Base-by-base conservation (phyloP, 345 rosid species). In the Rhodamnia rubescens region DNA sequence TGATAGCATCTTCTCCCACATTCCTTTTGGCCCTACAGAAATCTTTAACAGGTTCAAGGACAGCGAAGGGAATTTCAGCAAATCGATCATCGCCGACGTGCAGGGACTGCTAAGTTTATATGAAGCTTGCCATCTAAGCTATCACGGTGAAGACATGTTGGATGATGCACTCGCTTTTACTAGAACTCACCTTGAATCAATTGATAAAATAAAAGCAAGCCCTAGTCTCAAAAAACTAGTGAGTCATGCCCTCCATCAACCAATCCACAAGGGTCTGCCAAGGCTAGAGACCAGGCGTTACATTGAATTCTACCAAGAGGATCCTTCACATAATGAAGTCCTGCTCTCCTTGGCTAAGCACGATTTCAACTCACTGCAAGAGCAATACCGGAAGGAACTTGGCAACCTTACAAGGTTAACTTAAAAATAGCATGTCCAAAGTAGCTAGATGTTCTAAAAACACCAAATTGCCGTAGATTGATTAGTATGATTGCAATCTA, bases 51-150 rank as follows among this genome's bases (percentile, higher is more conserved):
- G 59, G 44, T 89, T 90, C 51, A 88, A 75, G 89, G 88, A 87
- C n/a, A 51, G 8, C 1, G 36, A 52, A 32, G 92, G 90, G 8
- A 84, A 82, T 15, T 90, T 90, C 42, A 84, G 84, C 83, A 56
- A 69, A 86, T 42, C 81, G 13, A 13, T 89, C 2, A 42, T 21
- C 5, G 51, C 47, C 1, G 83, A 91, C 5, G 57, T 88, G 22
- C 18, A 54, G 24, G 92, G 88, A 4, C 50, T 91, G 42, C n/a
- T 91, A n/a, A 80, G 88, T 32, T 61, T 91, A 32, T 88, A 40
- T 29, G 91, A 89, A 56, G 92, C 91, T 29, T 61, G 90, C 36
- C 56, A 82, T 59, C 21, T 89, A 9, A 40, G 74, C 27, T 47
- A 83, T 27, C 87, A 42, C 11, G 85, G 88, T 5, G 92, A 89